Conservation (phyloP, 2,329 filamentous ascomycete genomes). For the Sclerotinia minor region DNA sequence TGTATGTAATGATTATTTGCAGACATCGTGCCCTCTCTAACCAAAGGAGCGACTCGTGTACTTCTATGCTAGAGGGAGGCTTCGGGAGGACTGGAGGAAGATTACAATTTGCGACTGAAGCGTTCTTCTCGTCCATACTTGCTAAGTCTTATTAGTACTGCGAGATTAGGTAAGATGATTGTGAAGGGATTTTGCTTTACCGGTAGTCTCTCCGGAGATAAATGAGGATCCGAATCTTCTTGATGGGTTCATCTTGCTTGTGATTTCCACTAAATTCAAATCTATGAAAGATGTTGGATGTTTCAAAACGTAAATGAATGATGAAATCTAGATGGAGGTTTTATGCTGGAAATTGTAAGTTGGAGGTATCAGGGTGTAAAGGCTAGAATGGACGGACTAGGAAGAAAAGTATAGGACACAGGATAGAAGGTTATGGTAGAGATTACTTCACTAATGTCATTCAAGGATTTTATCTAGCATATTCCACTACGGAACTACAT, state of each 20-base stretch:
- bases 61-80: neutral
- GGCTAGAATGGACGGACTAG: neutral
- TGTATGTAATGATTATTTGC: conserved; percentile 9
- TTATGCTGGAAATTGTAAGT: neutral
- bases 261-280: neutral
- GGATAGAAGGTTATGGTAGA: neutral
- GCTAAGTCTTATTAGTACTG: neutral
- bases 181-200: neutral
- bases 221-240: neutral
- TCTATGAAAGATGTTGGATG: too few species aligned
- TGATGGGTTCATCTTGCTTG: too few species aligned
- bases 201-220: neutral
- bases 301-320: neutral
- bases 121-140: neutral
- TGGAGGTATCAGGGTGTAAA: neutral
- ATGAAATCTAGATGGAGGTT: neutral
- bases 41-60: conserved; percentile 9
- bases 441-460: fast-evolving
- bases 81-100: neutral
- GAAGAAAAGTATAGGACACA: neutral
- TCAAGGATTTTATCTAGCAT: neutral
- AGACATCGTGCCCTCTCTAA: neutral
- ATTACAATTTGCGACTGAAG: neutral
- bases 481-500: neutral
- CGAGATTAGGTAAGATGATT: neutral